phyloP scores from a whole-genome alignment of 1,139 yeast genomes.

The Nakaseomyces glabratus region DNA sequence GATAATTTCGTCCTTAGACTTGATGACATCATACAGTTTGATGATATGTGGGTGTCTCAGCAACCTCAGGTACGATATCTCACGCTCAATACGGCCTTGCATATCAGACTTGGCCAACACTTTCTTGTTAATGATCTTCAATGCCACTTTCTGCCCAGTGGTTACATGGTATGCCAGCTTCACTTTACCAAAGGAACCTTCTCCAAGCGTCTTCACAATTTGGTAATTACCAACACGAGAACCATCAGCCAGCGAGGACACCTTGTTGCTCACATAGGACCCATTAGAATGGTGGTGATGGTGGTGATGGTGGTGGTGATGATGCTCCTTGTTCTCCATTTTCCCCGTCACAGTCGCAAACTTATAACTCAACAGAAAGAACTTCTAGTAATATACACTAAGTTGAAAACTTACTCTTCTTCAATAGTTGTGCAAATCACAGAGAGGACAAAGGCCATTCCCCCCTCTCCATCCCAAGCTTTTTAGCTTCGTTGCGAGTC shows the following conservation, averaged over 20 bases:
- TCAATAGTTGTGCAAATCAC: too few species aligned
- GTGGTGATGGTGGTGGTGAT: constrained; percentile 20
- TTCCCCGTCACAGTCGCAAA: too few species aligned
- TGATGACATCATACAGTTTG: constrained; percentile 89
- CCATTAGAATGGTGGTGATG: constrained; percentile 19
- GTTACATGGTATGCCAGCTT: constrained; percentile 86
- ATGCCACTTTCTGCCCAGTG: constrained; percentile 87
- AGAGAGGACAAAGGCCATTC: too few species aligned
- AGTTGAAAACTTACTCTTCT: too few species aligned
- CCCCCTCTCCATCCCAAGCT: too few species aligned
- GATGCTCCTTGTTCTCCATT: constrained; percentile 10
- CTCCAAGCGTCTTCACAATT: constrained; percentile 87
- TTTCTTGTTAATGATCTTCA: constrained; percentile 85
- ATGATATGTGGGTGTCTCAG: constrained; percentile 94
- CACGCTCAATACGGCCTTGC: constrained; percentile 95
- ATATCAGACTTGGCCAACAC: constrained; percentile 90
- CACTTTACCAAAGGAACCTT: constrained; percentile 94
- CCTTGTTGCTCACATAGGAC: constrained; percentile 5
- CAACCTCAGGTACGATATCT: constrained; percentile 76
- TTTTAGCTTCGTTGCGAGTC: too few species aligned
- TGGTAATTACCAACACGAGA: constrained; percentile 83
- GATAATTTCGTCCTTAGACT: constrained; percentile 87
- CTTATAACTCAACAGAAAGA: too few species aligned
- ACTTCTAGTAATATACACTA: too few species aligned
- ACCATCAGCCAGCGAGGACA: constrained; percentile 30